Conservation (phyloP, 495 filamentous ascomycete species). For the Bacidia rubella region DNA sequence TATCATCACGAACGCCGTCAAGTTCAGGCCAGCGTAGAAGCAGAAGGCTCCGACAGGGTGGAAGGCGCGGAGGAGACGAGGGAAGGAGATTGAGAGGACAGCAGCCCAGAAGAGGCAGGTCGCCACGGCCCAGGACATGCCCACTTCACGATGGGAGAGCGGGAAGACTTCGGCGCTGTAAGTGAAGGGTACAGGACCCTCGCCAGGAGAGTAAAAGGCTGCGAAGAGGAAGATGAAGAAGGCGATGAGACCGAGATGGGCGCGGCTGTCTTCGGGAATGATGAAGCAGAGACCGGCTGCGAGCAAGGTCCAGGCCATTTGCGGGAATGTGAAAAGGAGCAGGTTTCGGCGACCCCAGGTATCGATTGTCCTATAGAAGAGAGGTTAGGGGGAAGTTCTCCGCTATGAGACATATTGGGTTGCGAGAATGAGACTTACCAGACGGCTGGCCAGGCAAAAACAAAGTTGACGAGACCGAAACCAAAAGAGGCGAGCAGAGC, state of each 20-base stretch:
- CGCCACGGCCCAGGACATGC: constrained; percentile 62
- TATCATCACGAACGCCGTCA: constrained; percentile 50
- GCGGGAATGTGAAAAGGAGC: constrained; percentile 71
- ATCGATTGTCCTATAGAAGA: constrained; percentile 50
- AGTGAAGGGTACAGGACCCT: constrained; percentile 72
- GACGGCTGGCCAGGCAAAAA: constrained; percentile 52
- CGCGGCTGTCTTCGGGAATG: constrained; percentile 36
- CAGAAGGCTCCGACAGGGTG: constrained; percentile 41
- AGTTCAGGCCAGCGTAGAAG: constrained; percentile 49
- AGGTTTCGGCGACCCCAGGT: constrained; percentile 66
- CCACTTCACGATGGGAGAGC: constrained; percentile 54
- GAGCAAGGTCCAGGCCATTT: constrained; percentile 70
- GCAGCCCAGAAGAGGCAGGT: constrained; percentile 55
- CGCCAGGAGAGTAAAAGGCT: constrained; percentile 65
- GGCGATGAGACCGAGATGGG: constrained; percentile 50
- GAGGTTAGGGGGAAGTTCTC: too few relatives aligned
- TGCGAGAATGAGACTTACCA: not conserved
- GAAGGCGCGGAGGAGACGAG: constrained; percentile 40
- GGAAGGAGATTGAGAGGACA: constrained; percentile 51
- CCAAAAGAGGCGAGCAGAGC: constrained; percentile 65
- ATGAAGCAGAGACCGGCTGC: constrained; percentile 59
- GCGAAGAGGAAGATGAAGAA: constrained; percentile 60
- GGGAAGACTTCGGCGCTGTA: constrained; percentile 73
- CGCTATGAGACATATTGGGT: too few relatives aligned
- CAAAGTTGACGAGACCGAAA: constrained; percentile 68